Evolutionary conservation across 2,329 filamentous ascomycete species (phyloP).

Genomic region (Dactylellina drechsleri): DNA sequence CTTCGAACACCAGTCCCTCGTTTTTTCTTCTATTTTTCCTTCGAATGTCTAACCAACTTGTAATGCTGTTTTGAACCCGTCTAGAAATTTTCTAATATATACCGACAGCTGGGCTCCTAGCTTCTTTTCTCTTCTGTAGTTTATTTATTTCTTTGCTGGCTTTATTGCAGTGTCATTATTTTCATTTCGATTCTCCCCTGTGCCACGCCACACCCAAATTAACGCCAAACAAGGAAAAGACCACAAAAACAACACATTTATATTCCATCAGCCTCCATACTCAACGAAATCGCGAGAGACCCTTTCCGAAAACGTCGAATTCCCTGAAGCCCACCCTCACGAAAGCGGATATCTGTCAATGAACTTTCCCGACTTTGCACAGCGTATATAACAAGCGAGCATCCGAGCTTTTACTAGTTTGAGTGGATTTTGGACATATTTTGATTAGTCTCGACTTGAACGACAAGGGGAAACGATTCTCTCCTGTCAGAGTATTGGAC

Average conservation of each 20-base stretch:
- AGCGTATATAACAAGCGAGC: conserved; percentile 30
- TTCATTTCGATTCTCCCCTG: neutral
- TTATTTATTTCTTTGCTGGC: conserved; percentile 1
- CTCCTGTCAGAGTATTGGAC: conserved; percentile 5
- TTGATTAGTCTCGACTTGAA: conserved; percentile 6
- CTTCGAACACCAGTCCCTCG: conserved; percentile 14
- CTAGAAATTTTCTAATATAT: conserved; percentile 36
- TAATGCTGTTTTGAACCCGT: conserved; percentile 46
- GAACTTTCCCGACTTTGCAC: neutral
- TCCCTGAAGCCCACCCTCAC: conserved; percentile 24
- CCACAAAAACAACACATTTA: conserved; percentile 52
- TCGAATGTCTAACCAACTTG: conserved; percentile 38
- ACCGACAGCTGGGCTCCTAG: conserved; percentile 20
- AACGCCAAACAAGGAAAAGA: conserved; percentile 34
- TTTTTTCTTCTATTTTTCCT: conserved; percentile 22
- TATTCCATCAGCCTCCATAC: conserved; percentile 15
- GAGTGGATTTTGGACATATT: conserved; percentile 19
- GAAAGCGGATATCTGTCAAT: conserved; percentile 29
- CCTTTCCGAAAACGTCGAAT: conserved; percentile 51
- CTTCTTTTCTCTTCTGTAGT: conserved; percentile 33
- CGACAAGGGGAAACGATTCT: conserved; percentile 5
- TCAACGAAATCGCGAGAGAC: neutral
- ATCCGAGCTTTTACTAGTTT: conserved; percentile 49
- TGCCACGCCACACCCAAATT: conserved; percentile 17
- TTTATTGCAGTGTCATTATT: neutral